Percentiles rank a stretch among this genome's conserved stretches.
These are phyloP conservation scores for Syncephalis fuscata DNA, from an alignment of 371 early-diverging fungal genomes.

Conservation along the genomic window DNA sequence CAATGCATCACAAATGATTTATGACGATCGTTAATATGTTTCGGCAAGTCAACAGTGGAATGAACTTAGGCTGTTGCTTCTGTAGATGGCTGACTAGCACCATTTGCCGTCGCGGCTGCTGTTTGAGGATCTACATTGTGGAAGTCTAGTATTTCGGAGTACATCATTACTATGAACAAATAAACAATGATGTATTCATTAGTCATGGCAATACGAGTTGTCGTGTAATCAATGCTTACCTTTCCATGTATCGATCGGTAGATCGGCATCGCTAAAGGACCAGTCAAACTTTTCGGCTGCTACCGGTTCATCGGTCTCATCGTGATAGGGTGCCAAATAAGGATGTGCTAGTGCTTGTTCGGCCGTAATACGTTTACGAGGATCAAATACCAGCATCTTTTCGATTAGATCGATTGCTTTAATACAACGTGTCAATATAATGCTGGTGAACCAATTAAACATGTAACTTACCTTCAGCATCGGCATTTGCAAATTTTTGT, in stretches of 20 bases:
- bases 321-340: constrained; percentile 85
- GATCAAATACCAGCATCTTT: constrained; percentile 86
- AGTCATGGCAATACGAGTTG: constrained; percentile 52
- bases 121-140: constrained; percentile 19
- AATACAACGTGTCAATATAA: background rate
- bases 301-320: constrained; percentile 78
- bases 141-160: constrained; percentile 48
- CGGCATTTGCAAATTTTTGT: constrained; percentile 45
- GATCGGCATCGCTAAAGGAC: constrained; percentile 85
- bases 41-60: too few species aligned
- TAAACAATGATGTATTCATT: background rate
- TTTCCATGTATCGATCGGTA: constrained; percentile 80
- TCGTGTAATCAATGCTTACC: constrained; percentile 49
- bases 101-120: too few species aligned
- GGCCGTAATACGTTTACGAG: constrained; percentile 77
- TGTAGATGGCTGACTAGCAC: too few species aligned
- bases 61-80: too few species aligned
- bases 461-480: constrained; percentile 21
- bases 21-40: too few species aligned
- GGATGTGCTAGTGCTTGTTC: constrained; percentile 74
- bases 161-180: constrained; percentile 34
- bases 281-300: constrained; percentile 79
- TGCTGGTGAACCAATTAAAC: background rate
- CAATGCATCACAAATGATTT: too few species aligned
- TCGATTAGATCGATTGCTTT: constrained; percentile 75